Base-by-base conservation (phyloP, 176 grass and related monocot genomes). In the Oryza officinalis region DNA sequence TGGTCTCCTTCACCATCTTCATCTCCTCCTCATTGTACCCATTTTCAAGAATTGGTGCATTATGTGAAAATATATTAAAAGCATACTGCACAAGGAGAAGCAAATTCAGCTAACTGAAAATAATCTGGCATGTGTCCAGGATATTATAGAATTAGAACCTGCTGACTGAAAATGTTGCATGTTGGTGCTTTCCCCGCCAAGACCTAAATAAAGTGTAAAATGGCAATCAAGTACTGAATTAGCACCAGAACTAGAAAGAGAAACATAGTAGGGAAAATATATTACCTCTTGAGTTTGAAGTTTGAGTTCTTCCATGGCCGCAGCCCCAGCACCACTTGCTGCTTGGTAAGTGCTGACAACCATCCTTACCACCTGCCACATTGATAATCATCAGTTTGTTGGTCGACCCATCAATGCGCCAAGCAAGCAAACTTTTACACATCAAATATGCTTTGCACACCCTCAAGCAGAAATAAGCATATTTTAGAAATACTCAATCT, bases 1-100 rank as follows among this genome's bases (percentile, higher is more conserved):
- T 83, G 66, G 91, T 98, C 74, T 98, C 96, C 77, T 96, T 96
- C 70, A 98, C 91, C 86, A 98, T 82, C 81, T 98, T 98, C 89
- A 98, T 98, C 71, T 98, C 96, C 82, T 98, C 96, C 77, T 96
- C 96, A 45, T 99, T 99, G 37, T 99, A 99, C 12, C 96, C 96
- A 83, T 99, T 99, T 78, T 88, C 83, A 81, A 94, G 83, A 90
- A 99, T 79, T 31, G 87, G 83, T 18, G 96, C 91, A 87, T 99
- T 99, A 59, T 99, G 96, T 22, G 96, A 99, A 85, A 99, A 96
- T 78, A 99, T 84, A 82, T 99, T 99, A 70, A 99, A 99, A 66
- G 96, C 96, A 87, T 99, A 99, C 93, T 99, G 81, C 84, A 94
- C 26, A 46, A 92, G 26, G 27, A 65, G 68, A 88, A 72, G 74